These are phyloP conservation scores for Wallemia mellicola DNA, from an alignment of 1,284 basidiomycete genomes.

Conservation along the genomic window DNA sequence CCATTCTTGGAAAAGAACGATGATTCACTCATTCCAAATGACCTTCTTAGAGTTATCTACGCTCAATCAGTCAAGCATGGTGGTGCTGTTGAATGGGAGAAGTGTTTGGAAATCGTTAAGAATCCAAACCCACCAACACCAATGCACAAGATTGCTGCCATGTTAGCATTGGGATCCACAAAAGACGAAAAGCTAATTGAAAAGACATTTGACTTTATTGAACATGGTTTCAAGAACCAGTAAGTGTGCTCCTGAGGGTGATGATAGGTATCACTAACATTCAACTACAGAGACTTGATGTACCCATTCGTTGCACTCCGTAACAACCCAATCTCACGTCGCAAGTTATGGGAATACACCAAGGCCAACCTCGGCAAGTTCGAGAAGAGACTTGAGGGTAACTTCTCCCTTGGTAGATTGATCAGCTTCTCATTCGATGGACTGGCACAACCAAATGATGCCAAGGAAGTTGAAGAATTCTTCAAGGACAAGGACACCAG, in stretches of 20 bases:
- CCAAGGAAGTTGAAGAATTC: constrained; percentile 31
- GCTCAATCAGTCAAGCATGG: constrained; percentile 36
- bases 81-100: constrained; percentile 45
- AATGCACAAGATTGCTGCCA: constrained; percentile 15
- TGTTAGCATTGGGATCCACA: constrained; percentile 13
- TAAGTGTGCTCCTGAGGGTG: too few relatives aligned
- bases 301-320: constrained; percentile 13
- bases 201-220: constrained; percentile 11
- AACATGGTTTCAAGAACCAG: constrained; percentile 15
- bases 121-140: constrained; percentile 36
- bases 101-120: constrained; percentile 34
- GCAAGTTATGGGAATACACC: constrained; percentile 14
- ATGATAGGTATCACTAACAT: too few relatives aligned
- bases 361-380: constrained; percentile 13
- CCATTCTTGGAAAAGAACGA: constrained; percentile 41
- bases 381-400: constrained; percentile 3
- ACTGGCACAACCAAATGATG: constrained; percentile 38
- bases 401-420: constrained; percentile 12
- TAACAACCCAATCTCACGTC: constrained; percentile 11
- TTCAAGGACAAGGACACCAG: constrained; percentile 26
- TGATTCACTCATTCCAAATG: constrained; percentile 38
- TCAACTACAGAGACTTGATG: constrained; percentile 5
- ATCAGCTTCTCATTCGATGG: constrained; percentile 25
- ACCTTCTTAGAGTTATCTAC: constrained; percentile 9
- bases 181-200: constrained; percentile 11